Conservation (phyloP, 164 flowering plant species). For the Dillenia suffruticosa region DNA sequence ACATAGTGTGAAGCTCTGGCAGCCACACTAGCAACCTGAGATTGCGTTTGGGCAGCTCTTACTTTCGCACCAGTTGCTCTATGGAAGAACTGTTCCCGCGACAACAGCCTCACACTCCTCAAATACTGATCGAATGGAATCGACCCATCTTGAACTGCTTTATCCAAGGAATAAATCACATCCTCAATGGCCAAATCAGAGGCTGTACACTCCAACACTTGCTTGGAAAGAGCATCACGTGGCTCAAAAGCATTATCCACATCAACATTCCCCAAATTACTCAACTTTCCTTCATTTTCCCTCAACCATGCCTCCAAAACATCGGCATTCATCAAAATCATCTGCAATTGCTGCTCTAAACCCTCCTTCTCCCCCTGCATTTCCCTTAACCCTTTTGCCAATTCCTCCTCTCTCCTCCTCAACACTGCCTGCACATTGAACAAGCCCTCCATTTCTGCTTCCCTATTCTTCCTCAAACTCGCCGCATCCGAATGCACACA, state of each 20-base stretch:
- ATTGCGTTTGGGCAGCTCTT: conserved; percentile 54
- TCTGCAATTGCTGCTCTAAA: conserved; percentile 63
- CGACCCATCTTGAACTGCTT: conserved; percentile 56
- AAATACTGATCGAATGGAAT: conserved; percentile 62
- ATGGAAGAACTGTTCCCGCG: conserved; percentile 66
- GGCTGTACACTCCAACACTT: conserved; percentile 50
- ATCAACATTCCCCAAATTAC: conserved; percentile 17
- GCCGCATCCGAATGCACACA: conserved; percentile 35
- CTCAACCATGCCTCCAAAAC: conserved; percentile 58
- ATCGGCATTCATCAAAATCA: conserved; percentile 54
- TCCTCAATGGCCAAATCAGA: conserved; percentile 65
- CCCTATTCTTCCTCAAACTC: conserved; percentile 50
- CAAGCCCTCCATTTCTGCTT: conserved; percentile 56
- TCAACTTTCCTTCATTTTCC: conserved; percentile 38
- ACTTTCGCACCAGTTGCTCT: conserved; percentile 51
- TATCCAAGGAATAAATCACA: conserved; percentile 54
- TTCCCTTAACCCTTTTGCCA: conserved; percentile 45
- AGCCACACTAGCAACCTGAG: conserved; percentile 64
- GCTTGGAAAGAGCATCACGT: conserved; percentile 45
- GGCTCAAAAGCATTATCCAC: conserved; percentile 51
- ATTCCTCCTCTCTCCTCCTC: conserved; percentile 41
- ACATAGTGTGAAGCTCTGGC: conserved; percentile 35
- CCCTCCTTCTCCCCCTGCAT: conserved; percentile 58
- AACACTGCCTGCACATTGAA: conserved; percentile 41
- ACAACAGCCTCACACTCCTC: conserved; percentile 56